These are phyloP conservation scores for Sugiyamaella chiloensis DNA, from an alignment of 805 yeast species.

Conservation along the genomic window DNA sequence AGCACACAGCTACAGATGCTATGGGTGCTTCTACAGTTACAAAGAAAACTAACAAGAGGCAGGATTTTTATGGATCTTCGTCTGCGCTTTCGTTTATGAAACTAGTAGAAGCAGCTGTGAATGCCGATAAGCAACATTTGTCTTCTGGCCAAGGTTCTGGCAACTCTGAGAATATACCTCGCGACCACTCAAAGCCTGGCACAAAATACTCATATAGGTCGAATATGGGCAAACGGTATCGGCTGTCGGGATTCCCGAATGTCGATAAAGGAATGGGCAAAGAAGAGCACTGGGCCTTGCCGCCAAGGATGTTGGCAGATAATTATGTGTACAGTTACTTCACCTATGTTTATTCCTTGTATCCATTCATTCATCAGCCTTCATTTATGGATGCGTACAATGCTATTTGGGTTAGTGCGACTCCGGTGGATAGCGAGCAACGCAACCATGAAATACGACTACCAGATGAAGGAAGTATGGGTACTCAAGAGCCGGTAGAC, in stretches of 20 bases:
- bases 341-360: slow-evolving; percentile 27
- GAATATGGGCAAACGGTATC: neutral
- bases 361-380: slow-evolving; percentile 30
- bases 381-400: slow-evolving; percentile 28
- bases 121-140: slow-evolving; percentile 5
- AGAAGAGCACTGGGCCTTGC: slow-evolving; percentile 19
- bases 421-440: slow-evolving; percentile 1
- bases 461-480: neutral
- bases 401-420: slow-evolving; percentile 21
- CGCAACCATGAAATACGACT: neutral
- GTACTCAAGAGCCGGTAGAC: neutral
- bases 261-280: neutral
- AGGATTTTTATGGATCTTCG: slow-evolving; percentile 21
- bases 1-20: slow-evolving; percentile 11
- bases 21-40: slow-evolving; percentile 15
- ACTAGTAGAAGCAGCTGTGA: slow-evolving; percentile 18
- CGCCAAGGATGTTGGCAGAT: slow-evolving; percentile 29
- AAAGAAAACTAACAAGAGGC: neutral
- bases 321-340: slow-evolving; percentile 26
- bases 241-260: neutral
- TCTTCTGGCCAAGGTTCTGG: neutral
- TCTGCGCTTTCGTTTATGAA: slow-evolving; percentile 20
- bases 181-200: neutral
- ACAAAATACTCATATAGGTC: neutral
- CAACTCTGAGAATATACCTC: neutral